phyloP scores from a whole-genome alignment of 1,284 basidiomycete species.

The Malassezia furfur region DNA sequence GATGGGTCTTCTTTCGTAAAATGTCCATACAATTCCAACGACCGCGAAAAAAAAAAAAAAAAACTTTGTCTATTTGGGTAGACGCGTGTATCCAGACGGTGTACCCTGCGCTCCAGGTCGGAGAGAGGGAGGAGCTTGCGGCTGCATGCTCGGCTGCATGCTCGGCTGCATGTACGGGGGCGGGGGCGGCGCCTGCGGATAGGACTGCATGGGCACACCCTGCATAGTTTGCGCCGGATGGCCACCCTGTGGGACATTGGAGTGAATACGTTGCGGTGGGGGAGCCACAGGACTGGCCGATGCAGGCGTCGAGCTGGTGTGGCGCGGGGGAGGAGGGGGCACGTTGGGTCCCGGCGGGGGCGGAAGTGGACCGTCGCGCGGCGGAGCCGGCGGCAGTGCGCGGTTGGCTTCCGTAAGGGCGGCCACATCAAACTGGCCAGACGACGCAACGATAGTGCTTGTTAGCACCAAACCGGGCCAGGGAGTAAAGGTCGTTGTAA shows the following conservation, averaged over 20 bases:
- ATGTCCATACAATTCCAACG: no score
- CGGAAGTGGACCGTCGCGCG: neutral
- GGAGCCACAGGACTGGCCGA: neutral
- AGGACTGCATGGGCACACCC: no score
- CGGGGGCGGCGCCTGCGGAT: no score
- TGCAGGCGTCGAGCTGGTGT: neutral
- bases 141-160: no score
- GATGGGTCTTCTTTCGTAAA: slow-evolving; percentile 7
- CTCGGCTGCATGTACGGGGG: no score
- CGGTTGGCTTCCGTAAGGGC: neutral
- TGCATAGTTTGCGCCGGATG: no score
- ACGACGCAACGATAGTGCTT: slow-evolving; percentile 6
- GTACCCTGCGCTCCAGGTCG: no score
- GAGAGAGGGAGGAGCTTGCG: no score
- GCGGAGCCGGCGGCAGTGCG: neutral
- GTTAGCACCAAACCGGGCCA: slow-evolving; percentile 18
- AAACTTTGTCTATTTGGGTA: neutral
- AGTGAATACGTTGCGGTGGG: neutral
- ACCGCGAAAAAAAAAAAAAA: no score
- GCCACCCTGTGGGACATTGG: no score
- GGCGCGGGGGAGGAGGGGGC: slow-evolving; percentile 11
- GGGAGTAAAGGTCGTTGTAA: slow-evolving; percentile 16
- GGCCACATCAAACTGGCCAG: neutral
- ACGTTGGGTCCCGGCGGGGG: slow-evolving; percentile 1
- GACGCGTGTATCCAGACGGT: no score